Percentiles rank a stretch among this genome's conserved stretches.
Evolutionary conservation across 805 yeast genomes (phyloP).

Genomic region (Candida boidinii): DNA sequence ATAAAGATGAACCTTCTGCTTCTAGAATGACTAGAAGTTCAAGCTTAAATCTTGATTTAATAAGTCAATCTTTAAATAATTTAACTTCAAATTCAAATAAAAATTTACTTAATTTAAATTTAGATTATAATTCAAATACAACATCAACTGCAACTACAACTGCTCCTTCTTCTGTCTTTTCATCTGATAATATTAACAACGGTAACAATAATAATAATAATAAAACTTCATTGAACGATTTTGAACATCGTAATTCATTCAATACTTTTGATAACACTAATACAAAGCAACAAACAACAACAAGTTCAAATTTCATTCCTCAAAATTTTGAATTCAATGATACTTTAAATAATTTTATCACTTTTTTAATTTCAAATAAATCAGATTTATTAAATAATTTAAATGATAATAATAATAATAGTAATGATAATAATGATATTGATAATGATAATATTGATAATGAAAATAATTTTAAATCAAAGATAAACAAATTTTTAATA

Average conservation of each 20-base stretch:
- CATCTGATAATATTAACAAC: not conserved
- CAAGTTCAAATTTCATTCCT: conserved; percentile 1
- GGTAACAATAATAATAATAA: not conserved
- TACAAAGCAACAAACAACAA: not conserved
- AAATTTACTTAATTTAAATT: not conserved
- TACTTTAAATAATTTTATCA: conserved; percentile 31
- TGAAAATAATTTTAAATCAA: conserved; percentile 18
- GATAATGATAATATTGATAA: conserved; percentile 5
- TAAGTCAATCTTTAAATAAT: not conserved
- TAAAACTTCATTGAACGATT: conserved; percentile 5
- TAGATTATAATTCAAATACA: not conserved
- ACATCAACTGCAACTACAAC: not conserved
- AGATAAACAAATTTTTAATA: conserved; percentile 14
- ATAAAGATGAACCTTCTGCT: too few species aligned
- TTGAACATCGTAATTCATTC: conserved; percentile 16
- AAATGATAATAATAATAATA: too few species aligned
- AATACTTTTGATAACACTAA: conserved; percentile 5
- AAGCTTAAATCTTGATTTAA: too few species aligned
- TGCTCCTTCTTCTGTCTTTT: not conserved
- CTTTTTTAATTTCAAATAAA: conserved; percentile 23
- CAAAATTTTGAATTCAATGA: conserved; percentile 22
- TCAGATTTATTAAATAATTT: too few species aligned
- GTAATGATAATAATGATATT: not conserved
- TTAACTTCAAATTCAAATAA: not conserved
- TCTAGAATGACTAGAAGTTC: too few species aligned